Evolutionary conservation across 768 basidiomycete genomes (phyloP).

Genomic region (Phylloporus arenicola): DNA sequence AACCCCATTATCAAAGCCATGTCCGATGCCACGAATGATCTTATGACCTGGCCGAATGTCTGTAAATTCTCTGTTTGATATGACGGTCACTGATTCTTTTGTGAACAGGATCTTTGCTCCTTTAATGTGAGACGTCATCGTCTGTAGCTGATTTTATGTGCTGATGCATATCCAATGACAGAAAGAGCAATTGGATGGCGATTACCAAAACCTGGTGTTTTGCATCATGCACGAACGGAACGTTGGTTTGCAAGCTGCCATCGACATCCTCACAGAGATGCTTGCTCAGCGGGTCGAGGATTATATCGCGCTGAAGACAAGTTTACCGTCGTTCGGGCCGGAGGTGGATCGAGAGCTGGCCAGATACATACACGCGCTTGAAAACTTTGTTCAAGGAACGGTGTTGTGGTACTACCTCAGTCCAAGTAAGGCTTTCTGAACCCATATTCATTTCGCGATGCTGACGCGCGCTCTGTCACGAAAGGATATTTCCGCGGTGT

Average conservation of each 20-base stretch:
- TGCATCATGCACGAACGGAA: slow-evolving; percentile 35
- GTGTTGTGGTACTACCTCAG: slow-evolving; percentile 38
- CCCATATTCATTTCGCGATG: background rate
- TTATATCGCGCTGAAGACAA: slow-evolving; percentile 28
- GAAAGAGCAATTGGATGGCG: slow-evolving; percentile 38
- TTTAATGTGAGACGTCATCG: slow-evolving; percentile 22
- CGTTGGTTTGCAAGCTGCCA: slow-evolving; percentile 30
- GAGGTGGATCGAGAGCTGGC: slow-evolving; percentile 32
- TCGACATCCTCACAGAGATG: slow-evolving; percentile 36
- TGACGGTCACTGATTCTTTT: slow-evolving; percentile 9
- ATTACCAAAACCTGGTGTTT: slow-evolving; percentile 38
- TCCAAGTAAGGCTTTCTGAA: slow-evolving; percentile 27
- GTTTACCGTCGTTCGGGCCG: slow-evolving; percentile 32
- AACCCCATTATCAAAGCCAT: slow-evolving; percentile 31
- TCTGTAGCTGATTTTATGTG: slow-evolving; percentile 1
- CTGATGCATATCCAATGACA: slow-evolving; percentile 14
- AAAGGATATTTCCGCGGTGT: slow-evolving; percentile 32
- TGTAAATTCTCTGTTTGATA: slow-evolving; percentile 13
- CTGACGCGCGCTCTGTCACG: slow-evolving; percentile 6
- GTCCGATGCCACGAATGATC: slow-evolving; percentile 37
- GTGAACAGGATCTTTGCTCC: slow-evolving; percentile 24
- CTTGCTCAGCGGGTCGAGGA: slow-evolving; percentile 31
- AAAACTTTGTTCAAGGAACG: slow-evolving; percentile 36
- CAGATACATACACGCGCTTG: slow-evolving; percentile 31
- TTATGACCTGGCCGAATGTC: slow-evolving; percentile 41